Conservation (phyloP, 371 early-diverging fungal species). For the Syncephalastrum sp. region DNA sequence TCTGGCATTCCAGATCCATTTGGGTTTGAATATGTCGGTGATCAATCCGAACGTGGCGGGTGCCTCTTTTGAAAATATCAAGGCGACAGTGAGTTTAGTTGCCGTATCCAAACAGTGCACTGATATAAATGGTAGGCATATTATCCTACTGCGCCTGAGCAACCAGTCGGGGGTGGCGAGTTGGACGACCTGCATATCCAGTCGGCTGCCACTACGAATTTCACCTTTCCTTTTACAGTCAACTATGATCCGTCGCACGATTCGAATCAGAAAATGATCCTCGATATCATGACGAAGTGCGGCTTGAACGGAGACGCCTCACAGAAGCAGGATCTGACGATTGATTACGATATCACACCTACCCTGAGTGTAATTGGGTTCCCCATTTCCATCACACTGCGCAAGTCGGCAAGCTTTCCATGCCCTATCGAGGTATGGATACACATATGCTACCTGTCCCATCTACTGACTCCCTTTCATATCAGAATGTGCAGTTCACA, state of each 20-base stretch:
- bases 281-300: conserved; percentile 36
- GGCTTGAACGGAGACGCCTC: conserved; percentile 25
- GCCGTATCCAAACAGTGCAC: not conserved
- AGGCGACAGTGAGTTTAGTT: conserved; percentile 20
- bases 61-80: conserved; percentile 29
- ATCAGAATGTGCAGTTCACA: not conserved
- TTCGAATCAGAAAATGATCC: conserved; percentile 24
- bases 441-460: not conserved
- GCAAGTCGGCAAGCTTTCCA: conserved; percentile 13
- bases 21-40: conserved; percentile 32
- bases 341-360: conserved; percentile 20
- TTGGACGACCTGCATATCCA: conserved; percentile 28
- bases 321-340: conserved; percentile 13
- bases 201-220: conserved; percentile 23
- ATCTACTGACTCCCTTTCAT: not conserved
- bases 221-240: conserved; percentile 39
- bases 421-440: conserved; percentile 19
- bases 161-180: conserved; percentile 39
- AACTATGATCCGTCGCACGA: conserved; percentile 29
- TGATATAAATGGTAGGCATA: conserved; percentile 28
- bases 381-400: conserved; percentile 15
- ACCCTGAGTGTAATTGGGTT: conserved; percentile 21
- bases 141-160: conserved; percentile 29
- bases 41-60: conserved; percentile 38
- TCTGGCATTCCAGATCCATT: conserved; percentile 17